Conservation (phyloP, 208 protist species). For the Acanthamoeba lenticulata region DNA sequence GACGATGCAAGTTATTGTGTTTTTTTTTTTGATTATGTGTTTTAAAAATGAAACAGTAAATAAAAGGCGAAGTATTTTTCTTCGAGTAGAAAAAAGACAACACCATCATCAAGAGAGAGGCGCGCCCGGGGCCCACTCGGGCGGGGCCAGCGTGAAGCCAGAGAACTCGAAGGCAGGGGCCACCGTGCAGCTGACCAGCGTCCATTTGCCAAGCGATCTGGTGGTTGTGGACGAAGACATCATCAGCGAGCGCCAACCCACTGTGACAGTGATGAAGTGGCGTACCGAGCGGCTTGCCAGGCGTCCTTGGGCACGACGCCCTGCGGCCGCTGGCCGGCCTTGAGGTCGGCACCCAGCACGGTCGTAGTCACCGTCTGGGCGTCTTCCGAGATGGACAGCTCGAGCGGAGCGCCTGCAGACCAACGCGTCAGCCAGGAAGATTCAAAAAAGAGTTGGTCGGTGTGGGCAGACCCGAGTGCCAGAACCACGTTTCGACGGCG, state of each 20-base stretch:
- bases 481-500: slow-evolving; percentile 53
- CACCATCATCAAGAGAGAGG: background rate
- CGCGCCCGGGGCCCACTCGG: slow-evolving; percentile 19
- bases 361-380: background rate
- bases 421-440: too few relatives aligned
- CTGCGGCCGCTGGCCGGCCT: slow-evolving; percentile 22
- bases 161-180: slow-evolving; percentile 41
- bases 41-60: too few relatives aligned
- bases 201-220: slow-evolving; percentile 14
- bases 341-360: slow-evolving; percentile 27
- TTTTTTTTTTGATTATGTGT: background rate
- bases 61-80: too few relatives aligned
- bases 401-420: slow-evolving; percentile 53
- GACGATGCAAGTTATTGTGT: background rate
- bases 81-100: too few relatives aligned
- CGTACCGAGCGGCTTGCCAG: slow-evolving; percentile 27
- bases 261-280: background rate
- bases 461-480: background rate
- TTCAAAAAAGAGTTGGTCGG: too few relatives aligned
- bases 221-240: too few relatives aligned
- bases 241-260: too few relatives aligned
- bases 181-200: slow-evolving; percentile 53
- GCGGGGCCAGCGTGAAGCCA: background rate
- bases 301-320: slow-evolving; percentile 52
- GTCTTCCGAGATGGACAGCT: slow-evolving; percentile 30